These are phyloP conservation scores for Candida yuanshanica DNA, from an alignment of 805 yeast species.

Conservation along the genomic window DNA sequence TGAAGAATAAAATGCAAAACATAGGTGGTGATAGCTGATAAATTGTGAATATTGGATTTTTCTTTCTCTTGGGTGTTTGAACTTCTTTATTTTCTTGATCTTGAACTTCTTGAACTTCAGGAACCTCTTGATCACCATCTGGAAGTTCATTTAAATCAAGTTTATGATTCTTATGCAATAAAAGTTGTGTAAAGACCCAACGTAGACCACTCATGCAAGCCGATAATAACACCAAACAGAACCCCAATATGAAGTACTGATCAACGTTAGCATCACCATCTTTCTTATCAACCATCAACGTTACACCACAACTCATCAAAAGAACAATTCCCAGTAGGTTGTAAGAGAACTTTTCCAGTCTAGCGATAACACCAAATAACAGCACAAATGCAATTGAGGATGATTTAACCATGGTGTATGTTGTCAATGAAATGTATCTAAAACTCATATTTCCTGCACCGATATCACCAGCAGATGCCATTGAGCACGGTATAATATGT, in stretches of 20 bases:
- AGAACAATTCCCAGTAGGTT: constrained; percentile 63
- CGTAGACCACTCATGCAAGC: constrained; percentile 83
- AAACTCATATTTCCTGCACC: constrained; percentile 88
- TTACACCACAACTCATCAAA: constrained; percentile 79
- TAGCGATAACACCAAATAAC: constrained; percentile 78
- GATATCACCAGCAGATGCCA: constrained; percentile 89
- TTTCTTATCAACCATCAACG: constrained; percentile 71
- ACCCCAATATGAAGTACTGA: constrained; percentile 43
- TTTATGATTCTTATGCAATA: constrained; percentile 57
- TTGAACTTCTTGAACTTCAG: background rate
- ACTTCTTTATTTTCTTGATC: background rate
- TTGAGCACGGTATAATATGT: constrained; percentile 74
- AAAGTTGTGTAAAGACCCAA: constrained; percentile 91
- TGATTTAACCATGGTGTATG: constrained; percentile 92
- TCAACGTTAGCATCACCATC: constrained; percentile 18
- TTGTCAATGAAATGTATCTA: constrained; percentile 68
- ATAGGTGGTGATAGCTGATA: constrained; percentile 81
- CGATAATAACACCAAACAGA: constrained; percentile 67
- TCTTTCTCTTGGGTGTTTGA: constrained; percentile 21
- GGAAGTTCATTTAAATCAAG: background rate
- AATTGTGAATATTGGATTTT: constrained; percentile 80
- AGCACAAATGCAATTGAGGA: constrained; percentile 84
- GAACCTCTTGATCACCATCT: background rate
- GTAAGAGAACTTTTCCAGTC: constrained; percentile 68
- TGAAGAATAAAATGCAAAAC: constrained; percentile 53